Evolutionary conservation across 148 eudicot species (phyloP).

Genomic region (Gaultheria prostrata): DNA sequence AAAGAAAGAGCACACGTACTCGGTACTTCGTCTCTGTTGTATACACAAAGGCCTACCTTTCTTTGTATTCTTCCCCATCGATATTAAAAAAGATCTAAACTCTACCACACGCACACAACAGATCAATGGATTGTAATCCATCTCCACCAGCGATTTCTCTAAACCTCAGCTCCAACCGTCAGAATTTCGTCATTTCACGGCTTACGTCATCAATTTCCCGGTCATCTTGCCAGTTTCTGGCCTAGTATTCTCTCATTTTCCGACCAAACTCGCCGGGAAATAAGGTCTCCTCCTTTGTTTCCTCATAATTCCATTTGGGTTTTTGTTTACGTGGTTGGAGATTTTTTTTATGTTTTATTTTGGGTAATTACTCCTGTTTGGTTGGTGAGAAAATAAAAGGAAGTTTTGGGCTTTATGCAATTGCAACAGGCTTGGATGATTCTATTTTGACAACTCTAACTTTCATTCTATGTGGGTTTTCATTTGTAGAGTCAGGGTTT

Average conservation of each 20-base stretch:
- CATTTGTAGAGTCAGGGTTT: not conserved
- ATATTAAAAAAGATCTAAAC: not conserved
- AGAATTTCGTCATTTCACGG: constrained; percentile 13
- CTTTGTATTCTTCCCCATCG: not conserved
- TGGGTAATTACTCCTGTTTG: not conserved
- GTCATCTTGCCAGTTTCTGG: constrained; percentile 21
- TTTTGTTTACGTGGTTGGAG: not conserved
- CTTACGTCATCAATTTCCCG: constrained; percentile 12
- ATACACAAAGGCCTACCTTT: not conserved
- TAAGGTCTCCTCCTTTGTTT: constrained; percentile 13
- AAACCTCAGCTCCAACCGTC: not conserved
- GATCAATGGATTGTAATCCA: constrained; percentile 23
- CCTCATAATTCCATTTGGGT: constrained; percentile 6
- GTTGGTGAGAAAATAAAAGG: not conserved
- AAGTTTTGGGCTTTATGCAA: not conserved
- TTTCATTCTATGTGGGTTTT: not conserved
- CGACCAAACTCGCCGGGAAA: not conserved
- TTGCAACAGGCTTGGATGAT: not conserved
- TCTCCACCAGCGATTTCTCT: constrained; percentile 16
- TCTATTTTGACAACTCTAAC: not conserved
- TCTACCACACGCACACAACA: not conserved
- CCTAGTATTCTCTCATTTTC: not conserved
- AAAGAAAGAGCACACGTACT: not conserved
- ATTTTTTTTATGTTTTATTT: not conserved
- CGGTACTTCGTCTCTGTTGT: not conserved